Percentiles rank a stretch among this genome's conserved stretches.
phyloP scores from a whole-genome alignment of 2,329 filamentous ascomycete species.

The Botrytis medusae region DNA sequence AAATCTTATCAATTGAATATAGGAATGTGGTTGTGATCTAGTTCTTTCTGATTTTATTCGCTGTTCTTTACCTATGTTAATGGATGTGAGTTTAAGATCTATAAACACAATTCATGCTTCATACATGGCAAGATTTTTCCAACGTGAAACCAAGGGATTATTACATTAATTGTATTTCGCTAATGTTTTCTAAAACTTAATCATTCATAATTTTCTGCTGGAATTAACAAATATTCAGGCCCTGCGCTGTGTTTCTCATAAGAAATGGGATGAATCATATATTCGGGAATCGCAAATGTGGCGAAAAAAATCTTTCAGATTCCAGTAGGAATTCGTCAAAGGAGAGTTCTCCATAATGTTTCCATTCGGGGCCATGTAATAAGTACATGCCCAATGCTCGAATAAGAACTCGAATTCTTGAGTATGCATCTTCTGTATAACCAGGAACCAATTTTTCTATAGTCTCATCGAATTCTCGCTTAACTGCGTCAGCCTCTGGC shows the following conservation, averaged over 20 bases:
- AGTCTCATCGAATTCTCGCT: neutral
- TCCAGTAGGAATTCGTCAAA: neutral
- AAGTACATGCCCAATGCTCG: neutral
- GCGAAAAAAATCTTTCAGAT: neutral
- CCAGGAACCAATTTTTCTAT: neutral
- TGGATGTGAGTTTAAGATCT: neutral
- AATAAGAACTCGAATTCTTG: neutral
- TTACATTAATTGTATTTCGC: neutral
- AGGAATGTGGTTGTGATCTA: neutral
- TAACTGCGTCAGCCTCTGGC: neutral
- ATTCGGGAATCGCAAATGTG: neutral
- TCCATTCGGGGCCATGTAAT: neutral
- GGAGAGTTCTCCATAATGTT: neutral
- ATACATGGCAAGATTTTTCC: neutral
- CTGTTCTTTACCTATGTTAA: neutral
- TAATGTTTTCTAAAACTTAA: neutral
- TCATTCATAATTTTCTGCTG: no score
- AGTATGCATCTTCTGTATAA: neutral
- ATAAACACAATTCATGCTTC: neutral
- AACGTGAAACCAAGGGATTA: neutral
- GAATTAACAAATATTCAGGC: no score
- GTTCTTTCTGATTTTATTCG: neutral
- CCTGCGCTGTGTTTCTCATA: neutral
- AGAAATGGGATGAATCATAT: neutral
- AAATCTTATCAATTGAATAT: neutral